Evolutionary conservation across 306 rosid species (phyloP).

Genomic region (Geum urbanum): DNA sequence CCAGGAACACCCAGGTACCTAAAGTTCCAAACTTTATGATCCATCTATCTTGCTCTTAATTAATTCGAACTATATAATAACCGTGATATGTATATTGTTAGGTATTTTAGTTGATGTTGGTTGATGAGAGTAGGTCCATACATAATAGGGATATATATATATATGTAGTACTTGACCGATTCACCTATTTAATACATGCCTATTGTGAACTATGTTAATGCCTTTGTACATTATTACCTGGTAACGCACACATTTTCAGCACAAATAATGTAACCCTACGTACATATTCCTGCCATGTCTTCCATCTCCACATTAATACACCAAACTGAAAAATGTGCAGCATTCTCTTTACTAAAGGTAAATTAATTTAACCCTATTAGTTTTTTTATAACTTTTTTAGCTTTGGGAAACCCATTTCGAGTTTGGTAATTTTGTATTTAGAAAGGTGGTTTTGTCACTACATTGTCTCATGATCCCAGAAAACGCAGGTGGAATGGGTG

Average conservation of each 20-base stretch:
- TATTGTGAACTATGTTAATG: background rate
- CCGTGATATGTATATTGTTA: background rate
- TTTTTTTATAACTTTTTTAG: background rate
- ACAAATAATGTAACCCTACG: background rate
- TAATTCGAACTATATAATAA: background rate
- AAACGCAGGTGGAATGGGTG: slow-evolving; percentile 87
- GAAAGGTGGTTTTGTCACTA: background rate
- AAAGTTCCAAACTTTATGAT: background rate
- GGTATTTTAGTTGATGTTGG: slow-evolving; percentile 1
- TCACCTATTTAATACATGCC: background rate
- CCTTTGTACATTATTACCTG: background rate
- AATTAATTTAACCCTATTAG: background rate
- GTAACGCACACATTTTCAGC: background rate
- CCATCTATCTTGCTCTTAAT: background rate
- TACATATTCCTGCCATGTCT: background rate
- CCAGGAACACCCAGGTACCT: slow-evolving; percentile 60
- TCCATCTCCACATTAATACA: slow-evolving; percentile 4
- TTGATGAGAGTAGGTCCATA: background rate
- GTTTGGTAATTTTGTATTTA: background rate
- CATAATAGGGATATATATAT: background rate
- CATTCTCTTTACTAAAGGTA: background rate
- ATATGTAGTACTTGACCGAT: background rate
- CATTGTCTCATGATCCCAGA: slow-evolving; percentile 4
- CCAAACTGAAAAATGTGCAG: background rate
- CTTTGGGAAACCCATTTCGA: background rate